These are phyloP conservation scores for Annulohypoxylon nitens DNA, from an alignment of 495 filamentous ascomycete genomes.

Conservation along the genomic window DNA sequence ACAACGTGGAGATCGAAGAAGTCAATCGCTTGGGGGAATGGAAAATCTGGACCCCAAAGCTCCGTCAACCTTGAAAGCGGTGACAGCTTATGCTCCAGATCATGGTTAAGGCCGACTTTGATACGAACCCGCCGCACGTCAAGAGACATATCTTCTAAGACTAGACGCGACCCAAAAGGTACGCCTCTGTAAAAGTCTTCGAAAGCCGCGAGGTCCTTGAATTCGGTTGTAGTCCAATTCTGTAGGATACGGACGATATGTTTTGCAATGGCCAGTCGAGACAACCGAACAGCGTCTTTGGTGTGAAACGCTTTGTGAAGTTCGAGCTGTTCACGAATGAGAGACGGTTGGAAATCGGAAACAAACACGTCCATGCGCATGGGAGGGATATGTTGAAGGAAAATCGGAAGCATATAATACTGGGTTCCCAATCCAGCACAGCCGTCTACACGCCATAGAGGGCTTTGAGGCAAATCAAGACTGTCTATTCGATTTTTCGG, in stretches of 20 bases:
- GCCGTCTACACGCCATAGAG: conserved; percentile 64
- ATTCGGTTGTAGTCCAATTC: conserved; percentile 52
- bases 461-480: conserved; percentile 55
- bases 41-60: conserved; percentile 49
- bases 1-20: conserved; percentile 57
- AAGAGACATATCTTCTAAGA: conserved; percentile 58
- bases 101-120: conserved; percentile 56
- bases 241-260: conserved; percentile 62
- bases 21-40: conserved; percentile 54
- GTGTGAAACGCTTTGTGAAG: conserved; percentile 62
- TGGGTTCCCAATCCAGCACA: conserved; percentile 63
- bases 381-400: conserved; percentile 55
- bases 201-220: conserved; percentile 46
- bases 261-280: conserved; percentile 57
- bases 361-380: conserved; percentile 65
- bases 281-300: conserved; percentile 57
- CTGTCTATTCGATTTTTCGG: conserved; percentile 66
- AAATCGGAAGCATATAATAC: conserved; percentile 61
- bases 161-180: conserved; percentile 63
- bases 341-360: conserved; percentile 53
- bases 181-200: conserved; percentile 49
- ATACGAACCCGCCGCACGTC: conserved; percentile 56
- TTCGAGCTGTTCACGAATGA: conserved; percentile 59
- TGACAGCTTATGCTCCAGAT: conserved; percentile 59
- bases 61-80: conserved; percentile 45